These are phyloP conservation scores for Kwoniella mangroviensis DNA, from an alignment of 768 basidiomycete genomes.

Conservation along the genomic window DNA sequence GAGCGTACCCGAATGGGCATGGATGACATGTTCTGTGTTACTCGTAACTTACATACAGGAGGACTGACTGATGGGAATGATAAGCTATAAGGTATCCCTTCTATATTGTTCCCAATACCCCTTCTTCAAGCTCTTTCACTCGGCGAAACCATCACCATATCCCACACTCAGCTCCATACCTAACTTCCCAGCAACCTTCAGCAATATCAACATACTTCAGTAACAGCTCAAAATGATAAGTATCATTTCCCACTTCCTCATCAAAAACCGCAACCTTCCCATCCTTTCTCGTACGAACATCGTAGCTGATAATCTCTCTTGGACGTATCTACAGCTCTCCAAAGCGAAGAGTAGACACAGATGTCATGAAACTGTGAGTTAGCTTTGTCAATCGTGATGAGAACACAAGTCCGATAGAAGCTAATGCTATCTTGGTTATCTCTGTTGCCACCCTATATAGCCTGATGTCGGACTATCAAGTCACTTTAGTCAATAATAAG, in stretches of 20 bases:
- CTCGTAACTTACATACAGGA: not conserved
- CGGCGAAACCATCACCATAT: too few relatives aligned
- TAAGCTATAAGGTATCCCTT: not conserved
- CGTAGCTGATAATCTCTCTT: conserved; percentile 25
- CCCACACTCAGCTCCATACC: too few relatives aligned
- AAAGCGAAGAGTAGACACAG: conserved; percentile 95
- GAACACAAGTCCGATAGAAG: not conserved
- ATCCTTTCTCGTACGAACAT: not conserved
- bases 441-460: conserved; percentile 60
- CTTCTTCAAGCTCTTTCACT: too few relatives aligned
- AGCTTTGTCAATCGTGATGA: not conserved
- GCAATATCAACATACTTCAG: not conserved
- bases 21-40: conserved; percentile 1
- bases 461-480: conserved; percentile 98
- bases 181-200: not conserved
- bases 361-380: conserved; percentile 97
- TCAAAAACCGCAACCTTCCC: not conserved
- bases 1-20: not conserved
- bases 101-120: not conserved
- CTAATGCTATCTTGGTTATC: conserved; percentile 8
- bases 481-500: conserved; percentile 94
- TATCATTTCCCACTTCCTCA: conserved; percentile 16
- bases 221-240: conserved; percentile 45
- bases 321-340: conserved; percentile 68
- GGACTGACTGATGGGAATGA: not conserved